Percentiles rank a stretch among this genome's conserved stretches.
Evolutionary conservation across 768 basidiomycete species (phyloP).

Genomic region (Inosperma sp.): DNA sequence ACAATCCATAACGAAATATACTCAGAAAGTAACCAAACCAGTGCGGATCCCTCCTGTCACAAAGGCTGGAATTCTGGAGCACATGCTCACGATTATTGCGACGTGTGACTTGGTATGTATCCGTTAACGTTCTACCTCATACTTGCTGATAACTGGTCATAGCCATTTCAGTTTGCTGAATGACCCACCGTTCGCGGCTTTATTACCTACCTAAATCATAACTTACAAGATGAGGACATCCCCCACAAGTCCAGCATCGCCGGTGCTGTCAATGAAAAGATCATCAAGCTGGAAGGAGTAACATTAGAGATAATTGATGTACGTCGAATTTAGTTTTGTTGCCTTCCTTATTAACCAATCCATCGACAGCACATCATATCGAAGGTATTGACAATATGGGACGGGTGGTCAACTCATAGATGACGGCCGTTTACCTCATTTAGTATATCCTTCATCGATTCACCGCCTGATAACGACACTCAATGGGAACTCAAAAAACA

Average conservation of each 20-base stretch:
- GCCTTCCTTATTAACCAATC: background rate
- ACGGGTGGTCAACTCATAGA: constrained; percentile 16
- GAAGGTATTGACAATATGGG: constrained; percentile 14
- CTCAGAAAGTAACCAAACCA: constrained; percentile 2
- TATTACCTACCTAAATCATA: constrained; percentile 8
- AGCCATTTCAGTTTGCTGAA: constrained; percentile 19
- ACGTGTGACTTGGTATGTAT: constrained; percentile 15
- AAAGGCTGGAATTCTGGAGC: constrained; percentile 14
- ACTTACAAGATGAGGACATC: constrained; percentile 11
- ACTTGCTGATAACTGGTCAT: background rate
- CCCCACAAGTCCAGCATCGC: constrained; percentile 13
- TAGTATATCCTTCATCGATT: constrained; percentile 16
- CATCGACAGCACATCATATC: background rate
- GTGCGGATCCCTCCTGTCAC: constrained; percentile 2
- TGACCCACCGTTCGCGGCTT: constrained; percentile 9
- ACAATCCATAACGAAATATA: constrained; percentile 5
- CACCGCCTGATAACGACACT: constrained; percentile 1
- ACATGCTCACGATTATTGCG: constrained; percentile 17
- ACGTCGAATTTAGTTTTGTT: background rate
- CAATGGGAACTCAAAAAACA: constrained; percentile 14
- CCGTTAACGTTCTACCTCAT: background rate
- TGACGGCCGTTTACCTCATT: constrained; percentile 9
- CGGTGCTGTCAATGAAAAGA: constrained; percentile 11
- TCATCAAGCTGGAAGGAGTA: constrained; percentile 11
- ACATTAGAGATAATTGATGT: constrained; percentile 10